A percentile compares a stretch with the other conserved stretches of the same genome.
These are phyloP conservation scores for Fusarium sp. DNA, from an alignment of 2,329 filamentous ascomycete species.

Conservation along the genomic window DNA sequence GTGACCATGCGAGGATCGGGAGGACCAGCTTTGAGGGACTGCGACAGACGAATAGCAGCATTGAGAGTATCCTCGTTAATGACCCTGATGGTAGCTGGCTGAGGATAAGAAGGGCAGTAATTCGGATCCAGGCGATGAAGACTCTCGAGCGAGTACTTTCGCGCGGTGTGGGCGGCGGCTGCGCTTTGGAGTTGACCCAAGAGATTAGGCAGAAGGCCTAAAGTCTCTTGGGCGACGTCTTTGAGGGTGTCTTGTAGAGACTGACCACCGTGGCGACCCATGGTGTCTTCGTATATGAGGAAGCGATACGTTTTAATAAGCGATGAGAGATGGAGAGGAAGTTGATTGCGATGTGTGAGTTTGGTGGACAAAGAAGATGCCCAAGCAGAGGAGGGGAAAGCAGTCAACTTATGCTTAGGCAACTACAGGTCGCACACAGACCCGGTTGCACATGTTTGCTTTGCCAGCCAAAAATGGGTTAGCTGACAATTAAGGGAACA, in stretches of 20 bases:
- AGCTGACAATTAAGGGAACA: background rate
- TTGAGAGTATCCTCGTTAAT: slow-evolving; percentile 23
- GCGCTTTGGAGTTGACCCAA: background rate
- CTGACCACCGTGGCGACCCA: background rate
- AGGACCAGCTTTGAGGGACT: background rate
- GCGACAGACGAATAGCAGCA: slow-evolving; percentile 1
- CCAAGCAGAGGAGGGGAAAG: background rate
- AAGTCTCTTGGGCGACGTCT: slow-evolving; percentile 7
- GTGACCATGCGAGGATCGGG: background rate
- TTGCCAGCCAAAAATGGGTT: background rate
- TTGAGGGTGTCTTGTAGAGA: slow-evolving; percentile 8
- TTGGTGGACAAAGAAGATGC: background rate
- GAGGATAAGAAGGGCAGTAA: slow-evolving; percentile 3
- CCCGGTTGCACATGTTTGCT: background rate
- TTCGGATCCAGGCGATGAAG: slow-evolving; percentile 13
- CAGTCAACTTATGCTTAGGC: background rate
- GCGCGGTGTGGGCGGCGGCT: background rate
- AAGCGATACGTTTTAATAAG: background rate
- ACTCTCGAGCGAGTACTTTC: background rate
- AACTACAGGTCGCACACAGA: background rate
- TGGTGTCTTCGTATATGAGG: background rate
- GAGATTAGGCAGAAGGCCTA: slow-evolving; percentile 3
- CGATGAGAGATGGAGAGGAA: background rate
- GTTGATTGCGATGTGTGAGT: background rate
- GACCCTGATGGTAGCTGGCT: slow-evolving; percentile 12